Evolutionary conservation across 345 rosid genomes (phyloP).

Genomic region (Citrus australasica): DNA sequence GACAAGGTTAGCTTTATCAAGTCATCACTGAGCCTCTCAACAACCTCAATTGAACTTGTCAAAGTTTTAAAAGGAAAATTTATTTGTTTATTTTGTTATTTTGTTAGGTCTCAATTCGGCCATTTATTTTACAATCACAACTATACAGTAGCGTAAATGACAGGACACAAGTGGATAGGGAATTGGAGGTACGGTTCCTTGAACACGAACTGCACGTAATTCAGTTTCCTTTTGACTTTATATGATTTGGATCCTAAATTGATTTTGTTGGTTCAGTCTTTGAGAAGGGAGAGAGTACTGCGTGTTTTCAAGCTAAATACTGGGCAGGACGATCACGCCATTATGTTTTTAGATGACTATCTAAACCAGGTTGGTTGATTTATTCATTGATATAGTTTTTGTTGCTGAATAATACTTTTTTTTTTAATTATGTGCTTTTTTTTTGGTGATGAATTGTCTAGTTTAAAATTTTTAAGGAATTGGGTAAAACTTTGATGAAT

Average conservation of each 20-base stretch:
- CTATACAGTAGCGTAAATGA: conserved; percentile 77
- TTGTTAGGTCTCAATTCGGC: conserved; percentile 61
- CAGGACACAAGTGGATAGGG: conserved; percentile 87
- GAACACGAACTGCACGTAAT: not conserved
- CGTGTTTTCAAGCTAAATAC: conserved; percentile 81
- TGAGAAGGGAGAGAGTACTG: conserved; percentile 68
- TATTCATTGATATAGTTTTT: not conserved
- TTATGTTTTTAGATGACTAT: conserved; percentile 84
- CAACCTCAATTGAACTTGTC: not conserved
- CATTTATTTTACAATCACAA: conserved; percentile 83
- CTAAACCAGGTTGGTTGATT: conserved; percentile 54
- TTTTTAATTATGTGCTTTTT: not conserved
- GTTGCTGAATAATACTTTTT: not conserved
- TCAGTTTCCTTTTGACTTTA: not conserved
- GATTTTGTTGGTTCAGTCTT: conserved; percentile 38
- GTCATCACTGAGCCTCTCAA: not conserved
- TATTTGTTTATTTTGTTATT: not conserved
- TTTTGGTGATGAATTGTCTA: not conserved
- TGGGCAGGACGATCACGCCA: conserved; percentile 90
- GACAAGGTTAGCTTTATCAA: conserved; percentile 49
- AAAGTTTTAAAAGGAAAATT: not conserved
- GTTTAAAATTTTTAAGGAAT: not conserved
- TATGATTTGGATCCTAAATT: conserved; percentile 1
- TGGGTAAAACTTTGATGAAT: not conserved
- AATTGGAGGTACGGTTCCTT: conserved; percentile 56